phyloP scores from a whole-genome alignment of 2,329 filamentous ascomycete genomes.

The Colletotrichum limetticola region DNA sequence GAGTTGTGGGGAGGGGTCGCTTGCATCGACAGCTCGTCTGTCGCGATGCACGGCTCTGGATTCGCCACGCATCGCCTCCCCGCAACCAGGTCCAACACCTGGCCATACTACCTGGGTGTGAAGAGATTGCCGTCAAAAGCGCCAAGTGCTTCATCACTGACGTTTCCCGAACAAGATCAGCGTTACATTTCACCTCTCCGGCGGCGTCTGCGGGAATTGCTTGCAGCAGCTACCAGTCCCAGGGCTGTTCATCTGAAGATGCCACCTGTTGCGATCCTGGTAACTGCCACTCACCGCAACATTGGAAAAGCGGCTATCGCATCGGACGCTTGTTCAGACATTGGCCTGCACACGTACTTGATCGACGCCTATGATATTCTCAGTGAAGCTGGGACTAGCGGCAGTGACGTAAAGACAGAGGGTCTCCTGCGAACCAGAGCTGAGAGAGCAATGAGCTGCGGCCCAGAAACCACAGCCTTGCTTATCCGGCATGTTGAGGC shows the following conservation, averaged over 20 bases:
- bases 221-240: slow-evolving; percentile 88
- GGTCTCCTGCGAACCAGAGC: slow-evolving; percentile 88
- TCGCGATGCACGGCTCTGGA: slow-evolving; percentile 91
- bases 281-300: slow-evolving; percentile 91
- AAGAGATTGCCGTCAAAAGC: slow-evolving; percentile 70
- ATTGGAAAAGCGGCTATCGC: slow-evolving; percentile 92
- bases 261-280: slow-evolving; percentile 86
- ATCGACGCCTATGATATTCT: slow-evolving; percentile 95
- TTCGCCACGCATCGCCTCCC: slow-evolving; percentile 86
- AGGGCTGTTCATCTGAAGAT: slow-evolving; percentile 88
- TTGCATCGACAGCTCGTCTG: slow-evolving; percentile 85
- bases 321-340: slow-evolving; percentile 81
- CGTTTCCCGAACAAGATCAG: slow-evolving; percentile 57
- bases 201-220: slow-evolving; percentile 82
- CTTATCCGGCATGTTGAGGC: slow-evolving; percentile 93
- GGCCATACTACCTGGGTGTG: slow-evolving; percentile 90
- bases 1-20: slow-evolving; percentile 88
- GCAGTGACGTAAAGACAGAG: slow-evolving; percentile 93
- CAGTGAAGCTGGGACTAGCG: slow-evolving; percentile 88
- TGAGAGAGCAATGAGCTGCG: slow-evolving; percentile 89
- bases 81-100: slow-evolving; percentile 78
- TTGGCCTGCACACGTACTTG: slow-evolving; percentile 88
- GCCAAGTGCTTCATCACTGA: slow-evolving; percentile 49
- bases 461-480: slow-evolving; percentile 82
- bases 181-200: slow-evolving; percentile 69